Base-by-base conservation (phyloP, 331 rosid species). In the Ulmus americana region DNA sequence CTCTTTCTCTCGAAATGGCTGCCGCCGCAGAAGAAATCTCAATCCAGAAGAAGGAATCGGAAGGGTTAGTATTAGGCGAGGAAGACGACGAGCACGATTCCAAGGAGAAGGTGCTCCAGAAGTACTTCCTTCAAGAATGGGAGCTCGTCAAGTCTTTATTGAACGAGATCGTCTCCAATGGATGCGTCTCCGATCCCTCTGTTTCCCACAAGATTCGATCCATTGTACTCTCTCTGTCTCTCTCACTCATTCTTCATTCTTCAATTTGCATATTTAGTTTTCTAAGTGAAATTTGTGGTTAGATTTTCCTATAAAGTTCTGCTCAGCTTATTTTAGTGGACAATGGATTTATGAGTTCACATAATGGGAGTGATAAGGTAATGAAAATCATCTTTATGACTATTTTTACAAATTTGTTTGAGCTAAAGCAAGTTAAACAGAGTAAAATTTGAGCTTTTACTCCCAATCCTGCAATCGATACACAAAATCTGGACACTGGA, bases 81-180 rank as follows among this genome's bases (percentile, higher is more conserved):
- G 97, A 89, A 0, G 95, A 89, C 1, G 97, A 85, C 70, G 97
- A 89, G 69, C 68, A 69, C 63, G 97, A 81, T 35, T 76, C 97
- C 15, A 94, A 90, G 69, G 99, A 94, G 70, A 74, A 73, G 28
- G 95, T 94, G 35, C 75, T 94, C 10, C 86, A 89, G 56, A 94
- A 90, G 84, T 89, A 87, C 77, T 94, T 94, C 79, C 97, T 94
- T 51, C 91, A 71, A 60, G 99, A 94, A 78, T 94, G 97, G 99
- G 88, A 74, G 70, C 81, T 82, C 64, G 83, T 94, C 70, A 83
- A 85, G 65, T 85, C 91, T 63, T 80, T 94, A 16, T 75, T 89
- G 40, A 47, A 85, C 71, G 90, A 76, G 81, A 89, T 82, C 75
- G 90, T 90, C 79, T 82, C 90, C 4, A 69, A 82, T 57, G 71